These are phyloP conservation scores for Oryza nivara DNA, from an alignment of 176 grass and related monocot genomes.

Conservation along the genomic window DNA sequence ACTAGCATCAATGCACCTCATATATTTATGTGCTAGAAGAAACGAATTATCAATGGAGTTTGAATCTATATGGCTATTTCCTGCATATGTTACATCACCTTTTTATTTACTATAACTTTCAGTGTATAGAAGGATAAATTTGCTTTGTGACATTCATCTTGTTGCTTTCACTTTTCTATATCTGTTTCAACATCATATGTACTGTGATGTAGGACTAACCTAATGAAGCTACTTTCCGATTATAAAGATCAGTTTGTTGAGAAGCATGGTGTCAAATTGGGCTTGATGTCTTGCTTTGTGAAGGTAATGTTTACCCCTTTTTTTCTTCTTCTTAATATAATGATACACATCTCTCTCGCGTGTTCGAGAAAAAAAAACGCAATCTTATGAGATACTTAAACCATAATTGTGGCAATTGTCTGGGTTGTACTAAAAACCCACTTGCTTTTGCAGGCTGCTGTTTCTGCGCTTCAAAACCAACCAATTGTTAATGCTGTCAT, in stretches of 20 bases:
- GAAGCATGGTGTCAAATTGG: conserved; percentile 86
- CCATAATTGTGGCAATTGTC: neutral
- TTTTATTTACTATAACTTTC: neutral
- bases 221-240: conserved; percentile 84
- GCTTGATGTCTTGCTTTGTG: conserved; percentile 85
- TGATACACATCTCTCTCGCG: too few species aligned
- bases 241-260: conserved; percentile 78
- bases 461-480: conserved; percentile 74
- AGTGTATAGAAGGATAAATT: neutral
- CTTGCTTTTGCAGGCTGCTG: conserved; percentile 62
- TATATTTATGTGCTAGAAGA: neutral
- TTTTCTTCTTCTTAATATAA: too few species aligned
- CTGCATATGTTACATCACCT: neutral
- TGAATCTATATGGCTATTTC: neutral
- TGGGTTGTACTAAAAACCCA: conserved; percentile 31
- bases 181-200: conserved; percentile 7
- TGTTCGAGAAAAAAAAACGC: too few species aligned
- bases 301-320: conserved; percentile 47
- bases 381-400: conserved; percentile 20
- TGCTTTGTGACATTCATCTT: neutral
- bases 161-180: conserved; percentile 6
- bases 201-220: conserved; percentile 64
- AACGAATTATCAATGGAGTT: neutral
- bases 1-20: neutral
- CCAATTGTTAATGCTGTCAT: conserved; percentile 84